Evolutionary conservation across 2,329 filamentous ascomycete species (phyloP).

Genomic region (Paracorniculantispora psalliotae): DNA sequence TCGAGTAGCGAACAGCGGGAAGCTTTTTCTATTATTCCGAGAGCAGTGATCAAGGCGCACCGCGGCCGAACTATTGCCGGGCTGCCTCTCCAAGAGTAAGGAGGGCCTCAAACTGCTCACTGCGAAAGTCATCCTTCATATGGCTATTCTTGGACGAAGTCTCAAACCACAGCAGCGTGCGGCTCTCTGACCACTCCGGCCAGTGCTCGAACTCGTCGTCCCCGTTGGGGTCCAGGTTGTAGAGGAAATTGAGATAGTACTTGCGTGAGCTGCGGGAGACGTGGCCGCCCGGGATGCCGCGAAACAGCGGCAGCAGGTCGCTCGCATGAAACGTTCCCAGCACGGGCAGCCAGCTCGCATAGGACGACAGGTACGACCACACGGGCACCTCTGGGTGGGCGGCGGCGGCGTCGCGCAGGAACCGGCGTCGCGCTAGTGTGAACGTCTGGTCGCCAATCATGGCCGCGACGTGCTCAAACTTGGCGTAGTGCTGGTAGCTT

Average conservation of each 20-base stretch:
- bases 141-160: constrained; percentile 26
- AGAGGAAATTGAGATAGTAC: constrained; percentile 70
- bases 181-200: constrained; percentile 32
- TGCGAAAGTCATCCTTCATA: constrained; percentile 35
- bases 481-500: constrained; percentile 66
- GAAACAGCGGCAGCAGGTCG: constrained; percentile 66
- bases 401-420: constrained; percentile 45
- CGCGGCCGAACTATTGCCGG: no score
- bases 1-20: no score
- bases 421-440: constrained; percentile 62
- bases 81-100: neutral
- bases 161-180: constrained; percentile 47
- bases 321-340: constrained; percentile 72
- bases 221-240: constrained; percentile 66
- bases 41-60: no score
- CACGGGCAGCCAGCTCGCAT: constrained; percentile 65
- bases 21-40: no score
- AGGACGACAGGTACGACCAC: constrained; percentile 73
- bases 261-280: constrained; percentile 55
- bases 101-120: constrained; percentile 12
- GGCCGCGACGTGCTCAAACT: constrained; percentile 72
- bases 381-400: constrained; percentile 54
- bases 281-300: constrained; percentile 57
- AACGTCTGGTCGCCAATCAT: constrained; percentile 73
- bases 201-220: constrained; percentile 32